These are phyloP conservation scores for Termitomyces sp. DNA, from an alignment of 1,284 basidiomycete genomes.

Conservation along the genomic window DNA sequence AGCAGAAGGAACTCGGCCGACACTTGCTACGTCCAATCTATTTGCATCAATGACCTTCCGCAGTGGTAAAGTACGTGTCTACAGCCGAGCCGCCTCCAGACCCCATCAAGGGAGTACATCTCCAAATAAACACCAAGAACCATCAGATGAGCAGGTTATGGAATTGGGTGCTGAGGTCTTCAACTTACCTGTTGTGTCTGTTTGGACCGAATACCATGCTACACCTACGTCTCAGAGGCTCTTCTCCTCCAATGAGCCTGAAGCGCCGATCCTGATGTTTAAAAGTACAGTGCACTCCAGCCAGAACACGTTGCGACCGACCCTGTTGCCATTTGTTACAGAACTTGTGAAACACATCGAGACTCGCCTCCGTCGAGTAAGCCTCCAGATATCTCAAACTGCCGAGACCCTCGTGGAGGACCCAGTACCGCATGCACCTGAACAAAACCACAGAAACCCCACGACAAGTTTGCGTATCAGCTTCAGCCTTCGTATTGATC, in stretches of 20 bases:
- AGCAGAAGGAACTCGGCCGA: conserved; percentile 29
- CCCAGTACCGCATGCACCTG: conserved; percentile 1
- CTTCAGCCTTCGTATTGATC: conserved; percentile 84
- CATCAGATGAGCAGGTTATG: conserved; percentile 43
- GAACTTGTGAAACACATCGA: conserved; percentile 66
- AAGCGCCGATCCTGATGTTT: conserved; percentile 62
- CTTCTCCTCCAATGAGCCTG: conserved; percentile 22
- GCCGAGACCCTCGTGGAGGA: conserved; percentile 9
- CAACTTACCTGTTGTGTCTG: conserved; percentile 74
- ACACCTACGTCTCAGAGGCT: conserved; percentile 36
- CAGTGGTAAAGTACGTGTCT: conserved; percentile 74
- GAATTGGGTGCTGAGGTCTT: conserved; percentile 57
- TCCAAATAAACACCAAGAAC: conserved; percentile 34
- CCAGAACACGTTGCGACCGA: conserved; percentile 76
- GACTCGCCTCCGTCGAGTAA: conserved; percentile 49
- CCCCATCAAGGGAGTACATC: conserved; percentile 32
- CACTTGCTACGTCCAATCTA: conserved; percentile 55
- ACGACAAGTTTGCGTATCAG: conserved; percentile 62
- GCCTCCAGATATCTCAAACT: conserved; percentile 20
- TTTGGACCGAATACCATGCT: conserved; percentile 79
- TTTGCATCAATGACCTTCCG: conserved; percentile 72
- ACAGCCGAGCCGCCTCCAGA: conserved; percentile 39
- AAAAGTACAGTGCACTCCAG: conserved; percentile 83
- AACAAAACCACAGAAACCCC: conserved; percentile 20
- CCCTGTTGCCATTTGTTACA: conserved; percentile 78